Conservation (phyloP, 1,139 yeast species). For the Pichia sorboxylosa region DNA sequence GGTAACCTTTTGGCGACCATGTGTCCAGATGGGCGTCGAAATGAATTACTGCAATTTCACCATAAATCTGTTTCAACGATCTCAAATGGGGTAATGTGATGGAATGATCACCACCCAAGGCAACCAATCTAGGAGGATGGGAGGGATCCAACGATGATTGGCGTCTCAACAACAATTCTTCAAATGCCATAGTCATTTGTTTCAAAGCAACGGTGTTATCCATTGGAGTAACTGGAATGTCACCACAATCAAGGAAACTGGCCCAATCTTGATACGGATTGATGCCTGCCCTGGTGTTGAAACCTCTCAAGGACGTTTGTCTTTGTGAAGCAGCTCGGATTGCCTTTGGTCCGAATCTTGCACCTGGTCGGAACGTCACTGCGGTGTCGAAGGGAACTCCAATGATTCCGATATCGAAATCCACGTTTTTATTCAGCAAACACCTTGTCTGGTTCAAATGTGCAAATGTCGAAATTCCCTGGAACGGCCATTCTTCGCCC, state of each 20-base stretch:
- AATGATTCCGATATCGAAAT: constrained; percentile 54
- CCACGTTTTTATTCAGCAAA: constrained; percentile 33
- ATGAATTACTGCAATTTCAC: constrained; percentile 57
- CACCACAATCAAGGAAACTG: constrained; percentile 64
- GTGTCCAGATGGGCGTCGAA: constrained; percentile 76
- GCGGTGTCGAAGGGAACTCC: constrained; percentile 79
- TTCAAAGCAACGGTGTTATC: constrained; percentile 56
- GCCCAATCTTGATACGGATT: constrained; percentile 67
- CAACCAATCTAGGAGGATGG: constrained; percentile 49
- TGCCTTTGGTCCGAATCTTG: constrained; percentile 72
- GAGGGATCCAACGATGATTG: constrained; percentile 13
- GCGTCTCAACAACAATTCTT: constrained; percentile 35
- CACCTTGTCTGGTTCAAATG: constrained; percentile 53
- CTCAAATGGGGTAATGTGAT: constrained; percentile 59
- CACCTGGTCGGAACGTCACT: constrained; percentile 62
- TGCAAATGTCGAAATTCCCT: constrained; percentile 65
- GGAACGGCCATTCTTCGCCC: constrained; percentile 59
- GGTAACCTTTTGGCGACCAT: constrained; percentile 61
- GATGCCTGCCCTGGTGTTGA: constrained; percentile 51
- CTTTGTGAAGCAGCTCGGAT: constrained; percentile 65
- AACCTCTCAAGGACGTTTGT: constrained; percentile 55
- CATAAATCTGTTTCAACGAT: constrained; percentile 46
- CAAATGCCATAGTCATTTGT: constrained; percentile 62
- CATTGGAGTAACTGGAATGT: constrained; percentile 69
- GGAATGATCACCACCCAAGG: constrained; percentile 74